A percentile compares a stretch with the other conserved stretches of the same genome.
Evolutionary conservation across 306 rosid species (phyloP).

Genomic region (Quercus aquifolioides): DNA sequence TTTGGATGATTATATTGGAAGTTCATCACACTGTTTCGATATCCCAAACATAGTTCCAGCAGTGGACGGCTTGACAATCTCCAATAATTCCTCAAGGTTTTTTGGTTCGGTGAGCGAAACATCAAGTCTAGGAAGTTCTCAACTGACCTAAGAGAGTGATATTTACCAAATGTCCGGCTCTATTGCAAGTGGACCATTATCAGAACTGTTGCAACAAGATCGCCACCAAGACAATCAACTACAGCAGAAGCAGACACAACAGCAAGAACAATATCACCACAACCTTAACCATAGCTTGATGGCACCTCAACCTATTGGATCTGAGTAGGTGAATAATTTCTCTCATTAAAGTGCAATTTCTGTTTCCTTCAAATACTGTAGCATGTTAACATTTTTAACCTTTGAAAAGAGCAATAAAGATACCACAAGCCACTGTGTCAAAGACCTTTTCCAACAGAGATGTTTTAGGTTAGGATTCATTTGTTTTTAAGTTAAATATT

Average conservation of each 20-base stretch:
- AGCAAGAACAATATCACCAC: slow-evolving; percentile 26
- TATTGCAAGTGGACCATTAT: slow-evolving; percentile 41
- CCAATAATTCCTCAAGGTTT: slow-evolving; percentile 39
- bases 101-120: slow-evolving; percentile 46
- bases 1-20: slow-evolving; percentile 52
- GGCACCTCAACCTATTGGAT: slow-evolving; percentile 47
- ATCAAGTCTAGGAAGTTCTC: slow-evolving; percentile 38
- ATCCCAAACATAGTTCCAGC: slow-evolving; percentile 29
- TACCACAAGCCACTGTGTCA: too few relatives aligned
- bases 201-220: slow-evolving; percentile 64
- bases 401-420: too few relatives aligned
- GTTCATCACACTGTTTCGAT: slow-evolving; percentile 44
- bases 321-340: slow-evolving; percentile 49
- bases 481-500: too few relatives aligned
- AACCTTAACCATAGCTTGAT: slow-evolving; percentile 35
- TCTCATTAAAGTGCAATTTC: background rate
- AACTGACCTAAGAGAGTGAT: slow-evolving; percentile 38
- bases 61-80: slow-evolving; percentile 33
- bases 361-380: too few relatives aligned
- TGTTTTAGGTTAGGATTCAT: too few relatives aligned
- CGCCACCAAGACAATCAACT: slow-evolving; percentile 49
- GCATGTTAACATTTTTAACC: too few relatives aligned
- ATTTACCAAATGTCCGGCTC: slow-evolving; percentile 38
- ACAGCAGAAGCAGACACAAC: slow-evolving; percentile 32
- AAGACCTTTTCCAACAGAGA: too few relatives aligned